Percentiles rank a stretch among this genome's conserved stretches.
Evolutionary conservation across 140 eudicot genomes (phyloP).

Genomic region (Cichorium intybus): DNA sequence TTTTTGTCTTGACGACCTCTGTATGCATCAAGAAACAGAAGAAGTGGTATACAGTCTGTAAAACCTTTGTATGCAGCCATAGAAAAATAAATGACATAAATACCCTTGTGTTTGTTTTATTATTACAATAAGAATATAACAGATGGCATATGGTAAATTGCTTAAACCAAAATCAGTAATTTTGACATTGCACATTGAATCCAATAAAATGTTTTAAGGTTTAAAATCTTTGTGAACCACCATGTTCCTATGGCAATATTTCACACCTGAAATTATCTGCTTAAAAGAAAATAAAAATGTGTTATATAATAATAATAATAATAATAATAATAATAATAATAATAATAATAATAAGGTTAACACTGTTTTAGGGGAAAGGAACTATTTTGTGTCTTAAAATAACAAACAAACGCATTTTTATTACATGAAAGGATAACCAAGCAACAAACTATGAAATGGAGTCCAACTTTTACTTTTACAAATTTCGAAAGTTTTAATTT

Average conservation of each 20-base stretch:
- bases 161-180: slow-evolving; percentile 62
- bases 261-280: slow-evolving; percentile 62
- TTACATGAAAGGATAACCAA: too few species aligned
- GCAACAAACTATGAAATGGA: too few species aligned
- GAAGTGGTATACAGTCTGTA: slow-evolving; percentile 94
- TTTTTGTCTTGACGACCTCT: slow-evolving; percentile 97
- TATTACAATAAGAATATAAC: background rate
- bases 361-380: too few species aligned
- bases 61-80: slow-evolving; percentile 99
- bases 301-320: too few species aligned
- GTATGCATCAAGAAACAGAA: slow-evolving; percentile 81
- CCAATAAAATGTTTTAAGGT: slow-evolving; percentile 53
- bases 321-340: too few species aligned
- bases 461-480: too few species aligned
- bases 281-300: background rate
- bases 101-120: background rate
- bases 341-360: too few species aligned
- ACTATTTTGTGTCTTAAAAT: too few species aligned
- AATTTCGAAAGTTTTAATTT: too few species aligned
- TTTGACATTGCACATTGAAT: slow-evolving; percentile 52
- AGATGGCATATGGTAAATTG: too few species aligned
- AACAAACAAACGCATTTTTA: too few species aligned
- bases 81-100: slow-evolving; percentile 15
- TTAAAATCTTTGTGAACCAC: slow-evolving; percentile 59
- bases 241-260: slow-evolving; percentile 63